Conservation (phyloP, 2,329 filamentous ascomycete species). For the Pseudopyricularia javanii region DNA sequence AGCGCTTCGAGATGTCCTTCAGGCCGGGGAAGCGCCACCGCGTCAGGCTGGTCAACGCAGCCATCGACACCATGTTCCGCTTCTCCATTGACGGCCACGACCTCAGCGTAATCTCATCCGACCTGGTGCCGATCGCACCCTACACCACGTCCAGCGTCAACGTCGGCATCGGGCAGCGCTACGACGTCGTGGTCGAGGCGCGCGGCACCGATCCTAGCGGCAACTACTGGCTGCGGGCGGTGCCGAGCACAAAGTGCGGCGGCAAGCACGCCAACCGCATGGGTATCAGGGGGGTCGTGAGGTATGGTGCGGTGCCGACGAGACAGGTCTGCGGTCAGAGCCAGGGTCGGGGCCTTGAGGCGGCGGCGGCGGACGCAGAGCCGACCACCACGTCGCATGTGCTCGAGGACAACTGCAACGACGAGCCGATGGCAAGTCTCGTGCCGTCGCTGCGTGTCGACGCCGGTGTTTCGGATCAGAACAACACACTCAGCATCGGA, state of each 20-base stretch:
- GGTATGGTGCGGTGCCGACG: slow-evolving; percentile 1
- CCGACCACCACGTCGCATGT: not conserved
- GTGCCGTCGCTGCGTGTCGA: slow-evolving; percentile 13
- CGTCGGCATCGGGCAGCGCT: slow-evolving; percentile 25
- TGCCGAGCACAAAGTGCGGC: not conserved
- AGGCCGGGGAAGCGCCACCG: slow-evolving; percentile 25
- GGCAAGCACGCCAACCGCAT: slow-evolving; percentile 11
- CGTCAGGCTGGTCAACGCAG: slow-evolving; percentile 30
- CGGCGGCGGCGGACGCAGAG: slow-evolving; percentile 4
- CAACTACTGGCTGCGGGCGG: slow-evolving; percentile 6
- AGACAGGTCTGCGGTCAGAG: too few relatives aligned
- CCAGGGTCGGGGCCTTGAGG: too few relatives aligned
- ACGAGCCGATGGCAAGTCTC: slow-evolving; percentile 12
- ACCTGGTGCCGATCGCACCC: slow-evolving; percentile 34
- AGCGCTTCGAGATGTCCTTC: slow-evolving; percentile 15
- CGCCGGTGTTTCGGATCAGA: slow-evolving; percentile 5
- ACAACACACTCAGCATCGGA: slow-evolving; percentile 3
- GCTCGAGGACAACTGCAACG: slow-evolving; percentile 8
- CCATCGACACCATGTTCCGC: slow-evolving; percentile 27
- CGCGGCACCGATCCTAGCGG: slow-evolving; percentile 4
- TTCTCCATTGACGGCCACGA: slow-evolving; percentile 34
- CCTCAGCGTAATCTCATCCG: slow-evolving; percentile 32
- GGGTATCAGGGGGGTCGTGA: slow-evolving; percentile 1
- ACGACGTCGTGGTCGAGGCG: not conserved
- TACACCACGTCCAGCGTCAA: slow-evolving; percentile 32